Evolutionary conservation across 2,329 filamentous ascomycete genomes (phyloP).

Genomic region (Alternaria postmessia): DNA sequence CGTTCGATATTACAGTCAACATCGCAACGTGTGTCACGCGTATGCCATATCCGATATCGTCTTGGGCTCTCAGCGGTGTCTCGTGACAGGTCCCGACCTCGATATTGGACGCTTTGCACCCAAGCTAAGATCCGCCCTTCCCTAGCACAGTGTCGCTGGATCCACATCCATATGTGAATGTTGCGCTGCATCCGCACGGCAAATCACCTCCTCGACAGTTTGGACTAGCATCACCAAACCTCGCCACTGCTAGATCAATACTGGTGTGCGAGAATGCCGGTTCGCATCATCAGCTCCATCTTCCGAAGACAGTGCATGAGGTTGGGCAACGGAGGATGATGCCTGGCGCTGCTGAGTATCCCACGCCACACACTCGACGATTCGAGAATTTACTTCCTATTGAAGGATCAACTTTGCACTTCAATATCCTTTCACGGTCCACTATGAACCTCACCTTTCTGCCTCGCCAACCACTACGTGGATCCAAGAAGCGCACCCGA

Average conservation of each 20-base stretch:
- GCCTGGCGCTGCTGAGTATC: conserved; percentile 21
- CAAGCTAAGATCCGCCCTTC: conserved; percentile 14
- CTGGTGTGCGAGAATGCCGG: conserved; percentile 40
- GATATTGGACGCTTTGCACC: conserved; percentile 19
- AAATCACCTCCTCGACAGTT: conserved; percentile 4
- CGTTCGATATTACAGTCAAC: conserved; percentile 9
- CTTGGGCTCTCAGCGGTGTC: conserved; percentile 25
- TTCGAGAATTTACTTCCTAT: conserved; percentile 21
- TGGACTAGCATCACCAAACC: conserved; percentile 6
- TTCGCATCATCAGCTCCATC: conserved; percentile 24
- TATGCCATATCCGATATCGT: conserved; percentile 13
- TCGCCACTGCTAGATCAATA: conserved; percentile 5
- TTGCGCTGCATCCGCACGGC: conserved; percentile 24
- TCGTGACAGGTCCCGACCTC: conserved; percentile 28
- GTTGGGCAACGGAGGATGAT: conserved; percentile 43
- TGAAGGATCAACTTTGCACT: conserved; percentile 42
- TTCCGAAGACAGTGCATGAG: conserved; percentile 39
- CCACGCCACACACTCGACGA: conserved; percentile 18
- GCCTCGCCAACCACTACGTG: conserved; percentile 30
- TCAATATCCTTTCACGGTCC: conserved; percentile 34
- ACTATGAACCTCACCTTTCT: conserved; percentile 48
- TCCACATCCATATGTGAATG: conserved; percentile 22
- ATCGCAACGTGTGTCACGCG: conserved; percentile 13
- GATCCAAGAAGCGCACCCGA: conserved; percentile 61
- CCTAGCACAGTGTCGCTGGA: conserved; percentile 17